Base-by-base conservation (phyloP, 768 basidiomycete genomes). In the Hypholoma fasciculare region DNA sequence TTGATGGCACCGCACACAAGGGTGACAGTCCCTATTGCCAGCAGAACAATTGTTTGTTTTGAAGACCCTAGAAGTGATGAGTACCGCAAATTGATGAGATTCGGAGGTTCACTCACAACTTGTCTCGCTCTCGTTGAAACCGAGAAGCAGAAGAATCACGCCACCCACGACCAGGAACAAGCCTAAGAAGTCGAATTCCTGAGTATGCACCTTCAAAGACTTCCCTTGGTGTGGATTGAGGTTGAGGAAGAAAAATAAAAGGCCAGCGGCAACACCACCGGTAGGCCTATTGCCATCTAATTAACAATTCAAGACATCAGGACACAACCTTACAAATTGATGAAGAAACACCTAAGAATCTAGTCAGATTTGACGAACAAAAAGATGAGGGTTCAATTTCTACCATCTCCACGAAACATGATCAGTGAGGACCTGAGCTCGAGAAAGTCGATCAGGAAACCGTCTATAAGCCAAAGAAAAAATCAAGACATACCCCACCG, bases 391-490 rank as follows among this genome's bases (percentile, higher is more conserved):
- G 23, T 23, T 23, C 23, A 4, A 23, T 23, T 23, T 76, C 42
- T 61, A 84, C 92, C 92, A 93, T 74, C 92, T 73, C 92, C 92
- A 94, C 1, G 85, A 78, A 16, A 86, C 85, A 66, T 89, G 86
- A 65, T 92, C 84, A 0, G 90, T 83, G 57, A 93, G 83, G 12
- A 72, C 85, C 88, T 88, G 60, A 44, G 27, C 27, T 55, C 55
- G 40, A 56, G 60, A 39, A 7, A 51, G 12, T 19, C 37, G 20
- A 59, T 58, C 54, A 49, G 43, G 30, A 43, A 7, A 44, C 48
- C 40, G 14, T 43, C 17, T 48, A 7, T 26, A 42, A 37, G 30
- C 6, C 12, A 23, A 36, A 19, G 27, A 11, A 20, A 7, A 20
- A 37, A 7, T 34, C 30, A 2, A 9, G 8, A 70, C 87, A 75